Evolutionary conservation across 129 eudicot species (phyloP), one percentile per base, ranked within the genome.

Genomic region (Arctium lappa): DNA sequence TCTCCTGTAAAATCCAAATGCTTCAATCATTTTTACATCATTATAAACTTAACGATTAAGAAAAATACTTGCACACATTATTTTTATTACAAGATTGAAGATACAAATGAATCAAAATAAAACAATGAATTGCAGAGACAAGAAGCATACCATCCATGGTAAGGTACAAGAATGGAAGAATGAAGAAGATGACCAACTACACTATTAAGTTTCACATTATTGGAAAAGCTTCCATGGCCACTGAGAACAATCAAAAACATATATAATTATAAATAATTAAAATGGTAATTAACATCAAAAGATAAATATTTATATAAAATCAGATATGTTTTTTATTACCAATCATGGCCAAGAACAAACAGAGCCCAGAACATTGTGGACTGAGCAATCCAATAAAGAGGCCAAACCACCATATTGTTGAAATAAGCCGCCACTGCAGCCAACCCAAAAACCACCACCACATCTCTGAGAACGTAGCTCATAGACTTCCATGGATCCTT

Each of bases 331-430:
- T 6, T 15, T 40, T 29, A 36, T 88, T 87, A 95, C 99, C 99
- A 93, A 79, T 96, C 99, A 90, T 96, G 99, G 16, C 99, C 99
- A 89, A 96, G 99, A 90, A 96, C 98, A 90, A 96, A 96, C 9
- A 96, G 87, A 80, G 99, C 99, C 99, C 99, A 96, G 72, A 96
- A 96, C 98, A 93, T 96, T 11, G 99, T 96, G 1, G 97, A 88
- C 75, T 96, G 99, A 88, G 98, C 98, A 88, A 91, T 48, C 99
- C 99, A 96, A 80, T 96, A 96, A 76, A 96, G 91, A 77, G 99
- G 98, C 99, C 99, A 96, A 84, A 90, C 96, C 81, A 74, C 88
- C 91, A 97, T 93, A 38, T 81, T 90, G 79, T 96, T 91, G 38
- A 91, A 88, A 73, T 73, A 80, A 72, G 90, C 90, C 12, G 98